Conservation (phyloP, 805 yeast genomes). For the Nakazawaea sp. region DNA sequence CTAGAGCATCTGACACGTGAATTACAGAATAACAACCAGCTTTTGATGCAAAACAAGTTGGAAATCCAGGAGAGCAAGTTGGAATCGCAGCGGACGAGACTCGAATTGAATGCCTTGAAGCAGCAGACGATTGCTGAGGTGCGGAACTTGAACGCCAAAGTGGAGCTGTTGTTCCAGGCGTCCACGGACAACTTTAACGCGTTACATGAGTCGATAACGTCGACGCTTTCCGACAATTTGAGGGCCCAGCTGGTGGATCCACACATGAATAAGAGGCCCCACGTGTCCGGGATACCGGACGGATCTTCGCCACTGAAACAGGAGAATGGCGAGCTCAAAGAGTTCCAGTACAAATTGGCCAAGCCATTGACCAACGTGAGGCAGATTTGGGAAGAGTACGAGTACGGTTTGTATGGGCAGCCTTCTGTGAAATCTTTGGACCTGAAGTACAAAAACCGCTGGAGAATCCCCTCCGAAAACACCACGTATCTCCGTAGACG, state of each 20-base stretch:
- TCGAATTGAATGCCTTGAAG: constrained; percentile 8
- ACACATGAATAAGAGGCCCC: background rate
- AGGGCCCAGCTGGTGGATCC: background rate
- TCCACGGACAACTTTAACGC: constrained; percentile 3
- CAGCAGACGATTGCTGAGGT: constrained; percentile 9
- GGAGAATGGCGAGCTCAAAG: background rate
- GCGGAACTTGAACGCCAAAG: constrained; percentile 4
- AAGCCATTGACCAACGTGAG: constrained; percentile 37
- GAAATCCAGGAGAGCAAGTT: constrained; percentile 11
- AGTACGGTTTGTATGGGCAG: constrained; percentile 42
- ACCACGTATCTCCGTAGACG: constrained; percentile 47
- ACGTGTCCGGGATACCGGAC: background rate
- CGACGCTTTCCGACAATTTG: constrained; percentile 3
- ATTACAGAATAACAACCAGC: constrained; percentile 5
- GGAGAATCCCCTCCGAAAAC: constrained; percentile 49
- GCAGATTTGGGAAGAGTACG: constrained; percentile 53
- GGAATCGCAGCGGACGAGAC: constrained; percentile 9
- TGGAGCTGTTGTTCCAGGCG: constrained; percentile 3
- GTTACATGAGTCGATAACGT: background rate
- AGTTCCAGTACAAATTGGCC: constrained; percentile 24
- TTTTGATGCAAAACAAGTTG: constrained; percentile 8
- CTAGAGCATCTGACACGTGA: constrained; percentile 3
- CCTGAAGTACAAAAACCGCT: constrained; percentile 38
- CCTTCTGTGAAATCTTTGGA: constrained; percentile 47
- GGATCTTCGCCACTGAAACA: background rate